Base-by-base conservation (phyloP, 106 monocot species). In the Acanthochlamys bracteata region DNA sequence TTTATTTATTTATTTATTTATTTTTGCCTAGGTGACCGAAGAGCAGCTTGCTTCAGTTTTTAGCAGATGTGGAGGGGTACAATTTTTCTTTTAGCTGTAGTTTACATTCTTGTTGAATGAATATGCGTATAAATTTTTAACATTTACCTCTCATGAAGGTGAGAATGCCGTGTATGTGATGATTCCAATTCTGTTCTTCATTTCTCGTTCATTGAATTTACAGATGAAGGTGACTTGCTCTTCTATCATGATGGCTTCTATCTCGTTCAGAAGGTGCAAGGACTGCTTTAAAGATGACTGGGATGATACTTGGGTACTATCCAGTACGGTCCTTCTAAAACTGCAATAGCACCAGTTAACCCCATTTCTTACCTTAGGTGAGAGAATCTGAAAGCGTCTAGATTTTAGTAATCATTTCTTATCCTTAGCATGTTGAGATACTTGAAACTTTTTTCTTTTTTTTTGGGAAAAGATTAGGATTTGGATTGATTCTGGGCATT, bases 111-210 rank as follows among this genome's bases (percentile, higher is more conserved):
- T 59, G 41, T 55, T 24, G 4, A 51, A 27, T 25, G 23, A 10
- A 33, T 40, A n/a, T n/a, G 14, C 54, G 23, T 63, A 40, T 45
- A 39, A 25, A 72, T 42, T 10, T 47, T 59, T 12, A 55, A 42
- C 61, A 6, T 47, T 66, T 47, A 33, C 22, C 51, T 47, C 16
- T 27, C 60, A 20, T 64, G 74, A 70, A 66, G 74, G 74, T 55
- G 74, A 57, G 79, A 80, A 39, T 80, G 79, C 41, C 79, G 79
- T 56, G 66, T 80, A 55, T 80, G 79, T 67, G 79, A 74, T 25
- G 79, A 80, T 43, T 74, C 79, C 23, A 74, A 75, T 66, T 80
- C 79, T 60, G 71, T 80, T 74, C 74, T 80, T 49, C 74, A 74
- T 41, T 80, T 80, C 63, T 74, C 79, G 60, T 80, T 80, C 56